phyloP scores from a whole-genome alignment of 768 basidiomycete species.

The Boletus rufocinnamomeus region DNA sequence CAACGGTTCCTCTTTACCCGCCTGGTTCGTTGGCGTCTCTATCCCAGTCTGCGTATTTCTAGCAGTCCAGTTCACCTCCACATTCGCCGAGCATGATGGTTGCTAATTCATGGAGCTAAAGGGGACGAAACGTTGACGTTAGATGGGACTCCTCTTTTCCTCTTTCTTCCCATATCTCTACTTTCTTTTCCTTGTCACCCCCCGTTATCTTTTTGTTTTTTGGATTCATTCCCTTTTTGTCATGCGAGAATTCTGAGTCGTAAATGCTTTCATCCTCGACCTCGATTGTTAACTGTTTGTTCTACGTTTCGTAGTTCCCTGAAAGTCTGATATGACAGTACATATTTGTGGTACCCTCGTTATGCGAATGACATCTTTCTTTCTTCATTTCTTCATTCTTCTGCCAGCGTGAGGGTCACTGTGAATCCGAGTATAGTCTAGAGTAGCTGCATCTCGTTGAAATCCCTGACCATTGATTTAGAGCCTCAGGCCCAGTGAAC shows the following conservation, averaged over 20 bases:
- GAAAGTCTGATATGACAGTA: constrained; percentile 1
- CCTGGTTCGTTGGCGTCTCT: constrained; percentile 55
- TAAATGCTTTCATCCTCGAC: background rate
- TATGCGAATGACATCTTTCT: background rate
- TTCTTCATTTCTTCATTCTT: background rate
- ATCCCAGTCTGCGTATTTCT: constrained; percentile 53
- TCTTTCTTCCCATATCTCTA: background rate
- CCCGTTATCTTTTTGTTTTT: background rate
- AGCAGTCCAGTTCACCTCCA: constrained; percentile 53
- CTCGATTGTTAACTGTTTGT: too few species aligned
- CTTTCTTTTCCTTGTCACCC: background rate
- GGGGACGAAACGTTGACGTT: background rate
- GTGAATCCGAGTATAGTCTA: background rate
- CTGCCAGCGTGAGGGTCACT: background rate
- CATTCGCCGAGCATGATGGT: constrained; percentile 50
- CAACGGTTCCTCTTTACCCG: constrained; percentile 39
- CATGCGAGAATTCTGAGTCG: background rate
- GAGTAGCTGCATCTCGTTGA: background rate
- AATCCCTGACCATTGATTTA: background rate
- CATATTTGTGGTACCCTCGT: background rate
- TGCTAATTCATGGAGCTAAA: constrained; percentile 27
- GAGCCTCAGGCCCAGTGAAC: too few species aligned
- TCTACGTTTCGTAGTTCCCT: background rate
- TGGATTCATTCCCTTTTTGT: background rate
- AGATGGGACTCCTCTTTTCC: background rate